Percentiles rank a stretch among this genome's conserved stretches.
Conservation (phyloP, 768 basidiomycete genomes). For the Gymnopilus junonius region DNA sequence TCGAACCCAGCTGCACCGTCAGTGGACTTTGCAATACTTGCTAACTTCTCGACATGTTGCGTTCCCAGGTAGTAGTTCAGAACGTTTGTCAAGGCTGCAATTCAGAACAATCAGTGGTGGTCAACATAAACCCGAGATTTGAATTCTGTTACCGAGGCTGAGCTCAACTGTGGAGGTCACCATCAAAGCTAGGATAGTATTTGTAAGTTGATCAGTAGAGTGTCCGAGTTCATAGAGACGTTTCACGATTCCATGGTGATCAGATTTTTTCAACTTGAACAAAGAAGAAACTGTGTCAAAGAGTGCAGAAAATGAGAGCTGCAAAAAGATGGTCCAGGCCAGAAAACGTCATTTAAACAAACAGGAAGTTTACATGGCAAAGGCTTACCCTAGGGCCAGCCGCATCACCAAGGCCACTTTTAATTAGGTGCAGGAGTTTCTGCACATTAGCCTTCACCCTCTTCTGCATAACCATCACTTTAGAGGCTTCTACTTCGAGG, state of each 20-base stretch:
- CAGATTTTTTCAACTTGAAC: constrained; percentile 51
- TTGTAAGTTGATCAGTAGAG: constrained; percentile 64
- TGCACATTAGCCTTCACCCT: constrained; percentile 57
- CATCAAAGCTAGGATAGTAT: constrained; percentile 73
- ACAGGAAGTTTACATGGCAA: not conserved
- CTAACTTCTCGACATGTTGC: constrained; percentile 42
- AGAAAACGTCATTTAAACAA: not conserved
- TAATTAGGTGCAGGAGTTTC: constrained; percentile 61
- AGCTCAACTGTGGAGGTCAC: constrained; percentile 71
- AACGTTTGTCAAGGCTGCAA: constrained; percentile 63
- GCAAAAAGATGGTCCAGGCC: constrained; percentile 26
- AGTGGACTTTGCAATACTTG: constrained; percentile 33
- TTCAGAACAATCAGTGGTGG: not conserved
- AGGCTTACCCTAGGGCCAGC: constrained; percentile 47
- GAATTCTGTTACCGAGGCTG: constrained; percentile 54
- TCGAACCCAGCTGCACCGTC: constrained; percentile 45
- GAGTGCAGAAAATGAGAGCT: constrained; percentile 44
- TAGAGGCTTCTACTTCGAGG: constrained; percentile 67
- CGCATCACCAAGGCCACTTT: constrained; percentile 44
- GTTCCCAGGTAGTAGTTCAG: constrained; percentile 67
- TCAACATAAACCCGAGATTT: not conserved
- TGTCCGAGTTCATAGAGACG: constrained; percentile 60
- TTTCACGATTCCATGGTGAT: constrained; percentile 57
- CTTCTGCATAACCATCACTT: constrained; percentile 57
- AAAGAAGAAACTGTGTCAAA: constrained; percentile 49